These are phyloP conservation scores for Epichloe hybrida DNA, from an alignment of 2,329 filamentous ascomycete genomes.

Conservation along the genomic window DNA sequence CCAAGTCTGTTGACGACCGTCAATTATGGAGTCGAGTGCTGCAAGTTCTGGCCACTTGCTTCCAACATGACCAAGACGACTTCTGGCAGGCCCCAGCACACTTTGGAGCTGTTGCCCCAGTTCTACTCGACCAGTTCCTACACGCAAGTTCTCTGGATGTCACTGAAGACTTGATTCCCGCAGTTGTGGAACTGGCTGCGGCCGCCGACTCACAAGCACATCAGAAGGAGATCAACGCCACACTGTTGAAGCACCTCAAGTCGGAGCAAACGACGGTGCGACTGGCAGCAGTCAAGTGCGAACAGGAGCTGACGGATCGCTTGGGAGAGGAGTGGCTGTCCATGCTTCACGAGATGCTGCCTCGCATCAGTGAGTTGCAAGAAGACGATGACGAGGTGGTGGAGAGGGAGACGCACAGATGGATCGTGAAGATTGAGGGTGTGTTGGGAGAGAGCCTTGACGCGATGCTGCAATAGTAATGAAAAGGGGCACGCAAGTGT, in stretches of 20 bases:
- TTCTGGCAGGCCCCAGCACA: conserved; percentile 93
- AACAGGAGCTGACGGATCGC: conserved; percentile 65
- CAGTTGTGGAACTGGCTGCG: conserved; percentile 65
- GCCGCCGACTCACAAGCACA: conserved; percentile 78
- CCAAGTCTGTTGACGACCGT: conserved; percentile 36
- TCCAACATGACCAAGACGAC: conserved; percentile 82
- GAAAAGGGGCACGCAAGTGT: neutral
- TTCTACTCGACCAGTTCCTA: conserved; percentile 54
- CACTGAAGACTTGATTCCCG: conserved; percentile 48
- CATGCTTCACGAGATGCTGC: conserved; percentile 87
- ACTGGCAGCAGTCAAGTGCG: conserved; percentile 67
- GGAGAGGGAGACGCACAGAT: conserved; percentile 75
- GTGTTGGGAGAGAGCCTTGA: conserved; percentile 84
- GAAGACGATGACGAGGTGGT: conserved; percentile 94
- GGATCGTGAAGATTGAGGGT: conserved; percentile 83
- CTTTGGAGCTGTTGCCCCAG: conserved; percentile 57
- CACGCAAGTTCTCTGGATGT: conserved; percentile 32
- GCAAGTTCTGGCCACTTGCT: conserved; percentile 57
- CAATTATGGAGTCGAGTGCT: conserved; percentile 58
- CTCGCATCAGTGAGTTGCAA: conserved; percentile 87
- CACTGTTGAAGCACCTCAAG: conserved; percentile 65
- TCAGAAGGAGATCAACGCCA: conserved; percentile 74
- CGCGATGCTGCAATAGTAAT: conserved; percentile 67
- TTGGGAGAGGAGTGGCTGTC: conserved; percentile 90
- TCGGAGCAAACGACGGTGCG: conserved; percentile 59